These are phyloP conservation scores for Picea glauca DNA, from an alignment of 75 land plant genomes.

Conservation along the genomic window DNA sequence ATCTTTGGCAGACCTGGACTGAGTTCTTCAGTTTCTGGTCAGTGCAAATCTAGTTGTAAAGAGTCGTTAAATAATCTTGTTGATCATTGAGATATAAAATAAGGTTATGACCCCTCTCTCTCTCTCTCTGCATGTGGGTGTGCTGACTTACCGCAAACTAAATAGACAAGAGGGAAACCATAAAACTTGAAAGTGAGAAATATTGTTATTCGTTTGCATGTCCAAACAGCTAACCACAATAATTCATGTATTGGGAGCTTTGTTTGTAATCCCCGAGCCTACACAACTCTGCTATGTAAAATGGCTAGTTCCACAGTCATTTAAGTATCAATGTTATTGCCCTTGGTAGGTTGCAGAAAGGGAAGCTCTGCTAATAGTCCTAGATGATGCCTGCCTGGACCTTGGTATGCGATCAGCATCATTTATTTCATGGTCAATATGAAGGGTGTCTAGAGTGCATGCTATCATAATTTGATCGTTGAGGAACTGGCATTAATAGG, in stretches of 20 bases:
- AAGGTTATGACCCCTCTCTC: not conserved
- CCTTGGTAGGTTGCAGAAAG: not conserved
- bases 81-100: not conserved
- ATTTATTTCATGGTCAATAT: not conserved
- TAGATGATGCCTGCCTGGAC: not conserved
- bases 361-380: not conserved
- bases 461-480: not conserved
- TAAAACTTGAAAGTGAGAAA: not conserved
- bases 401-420: not conserved
- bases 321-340: not conserved
- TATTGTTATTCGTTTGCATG: not conserved
- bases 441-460: not conserved
- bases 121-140: not conserved
- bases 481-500: not conserved
- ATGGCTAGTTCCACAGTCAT: not conserved
- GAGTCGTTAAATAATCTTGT: not conserved
- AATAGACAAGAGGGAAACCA: not conserved
- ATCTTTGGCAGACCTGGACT: conserved; percentile 5
- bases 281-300: not conserved
- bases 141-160: not conserved
- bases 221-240: not conserved
- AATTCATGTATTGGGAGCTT: not conserved
- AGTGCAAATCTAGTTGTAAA: not conserved
- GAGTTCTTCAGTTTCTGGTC: conserved; percentile 5
- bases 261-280: not conserved